Percentiles rank a stretch among this genome's conserved stretches.
These are phyloP conservation scores for Parasarocladium wereldwijsianum DNA, from an alignment of 2,329 filamentous ascomycete species.

Conservation along the genomic window DNA sequence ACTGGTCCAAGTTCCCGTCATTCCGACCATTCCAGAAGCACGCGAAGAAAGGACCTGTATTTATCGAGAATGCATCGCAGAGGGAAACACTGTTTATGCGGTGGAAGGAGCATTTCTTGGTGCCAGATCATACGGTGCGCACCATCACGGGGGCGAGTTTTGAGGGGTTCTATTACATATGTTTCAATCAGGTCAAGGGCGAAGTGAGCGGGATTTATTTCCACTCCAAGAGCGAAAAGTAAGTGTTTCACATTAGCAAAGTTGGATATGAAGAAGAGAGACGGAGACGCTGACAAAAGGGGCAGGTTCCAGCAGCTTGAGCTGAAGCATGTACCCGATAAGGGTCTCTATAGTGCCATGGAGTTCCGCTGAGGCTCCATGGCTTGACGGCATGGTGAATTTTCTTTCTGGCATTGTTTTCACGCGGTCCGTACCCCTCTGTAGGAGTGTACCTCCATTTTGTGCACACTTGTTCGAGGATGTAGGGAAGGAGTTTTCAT, in stretches of 20 bases:
- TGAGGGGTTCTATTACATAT: constrained; percentile 98
- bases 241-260: no score
- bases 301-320: constrained; percentile 81
- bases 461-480: no score
- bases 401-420: constrained; percentile 1
- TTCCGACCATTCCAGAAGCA: constrained; percentile 61
- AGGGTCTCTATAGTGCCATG: constrained; percentile 69
- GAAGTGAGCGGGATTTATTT: constrained; percentile 92
- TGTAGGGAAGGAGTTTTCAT: no score
- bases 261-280: no score
- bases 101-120: constrained; percentile 97
- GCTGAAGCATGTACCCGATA: constrained; percentile 73
- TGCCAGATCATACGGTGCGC: constrained; percentile 82
- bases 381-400: no score
- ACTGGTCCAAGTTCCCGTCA: constrained; percentile 82
- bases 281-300: constrained; percentile 3
- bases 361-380: constrained; percentile 49
- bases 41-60: constrained; percentile 37
- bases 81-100: constrained; percentile 93
- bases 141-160: constrained; percentile 92
- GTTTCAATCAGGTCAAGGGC: constrained; percentile 84
- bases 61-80: constrained; percentile 58
- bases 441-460: no score
- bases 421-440: no score
- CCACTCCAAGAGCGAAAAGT: constrained; percentile 96